Base-by-base conservation (phyloP, 2,329 filamentous ascomycete species). In the Samsoniella hepiali region DNA sequence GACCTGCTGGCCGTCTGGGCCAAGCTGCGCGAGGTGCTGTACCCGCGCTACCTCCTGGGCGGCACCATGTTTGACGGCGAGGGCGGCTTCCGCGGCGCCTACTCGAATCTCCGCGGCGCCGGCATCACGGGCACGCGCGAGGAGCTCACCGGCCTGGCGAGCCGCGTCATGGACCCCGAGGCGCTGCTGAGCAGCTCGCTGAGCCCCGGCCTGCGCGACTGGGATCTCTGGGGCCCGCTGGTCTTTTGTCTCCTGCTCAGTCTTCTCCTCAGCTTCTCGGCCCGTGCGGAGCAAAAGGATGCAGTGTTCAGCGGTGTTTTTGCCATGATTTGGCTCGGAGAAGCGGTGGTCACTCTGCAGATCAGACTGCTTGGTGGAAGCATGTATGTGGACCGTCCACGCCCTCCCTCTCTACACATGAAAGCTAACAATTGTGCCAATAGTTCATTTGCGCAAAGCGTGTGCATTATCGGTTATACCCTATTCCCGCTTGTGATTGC, bases 381-480 rank as follows among this genome's bases (percentile, higher is more conserved):
- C 80, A 97, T 99, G 94, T 98, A 81, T 78, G 93, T 86, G 56
- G 51, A 59, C 71, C 42, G 50, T 27, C 62, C 53, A 22, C 17
- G 13, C 40, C 32, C 11, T 58, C 40, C 32, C 11, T 58, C 31
- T 17, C 27, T 31, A 6, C 6, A 29, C 29, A 8, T 10, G 38
- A 13, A 64, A 63, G 55, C 71, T 74, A 68, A 72, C 66, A 38
- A 22, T 53, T 49, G 27, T 54, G 3, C 40, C 13, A 34, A 58
- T 73, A 98, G 94, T 72, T 97, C 95, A 22, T 99, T 99, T 76
- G 95, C 96, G 72, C 95, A 99, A 77, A 96, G 93, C 64, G 86
- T 99, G 69, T 98, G 93, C 76, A 96, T 99, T 71, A 99, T 99
- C 74, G 95, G 95, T 53, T 99, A 99, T 77, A 99, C 95, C 1